These are phyloP conservation scores for Parasarocladium wereldwijsianum DNA, from an alignment of 2,329 filamentous ascomycete genomes.

Conservation along the genomic window DNA sequence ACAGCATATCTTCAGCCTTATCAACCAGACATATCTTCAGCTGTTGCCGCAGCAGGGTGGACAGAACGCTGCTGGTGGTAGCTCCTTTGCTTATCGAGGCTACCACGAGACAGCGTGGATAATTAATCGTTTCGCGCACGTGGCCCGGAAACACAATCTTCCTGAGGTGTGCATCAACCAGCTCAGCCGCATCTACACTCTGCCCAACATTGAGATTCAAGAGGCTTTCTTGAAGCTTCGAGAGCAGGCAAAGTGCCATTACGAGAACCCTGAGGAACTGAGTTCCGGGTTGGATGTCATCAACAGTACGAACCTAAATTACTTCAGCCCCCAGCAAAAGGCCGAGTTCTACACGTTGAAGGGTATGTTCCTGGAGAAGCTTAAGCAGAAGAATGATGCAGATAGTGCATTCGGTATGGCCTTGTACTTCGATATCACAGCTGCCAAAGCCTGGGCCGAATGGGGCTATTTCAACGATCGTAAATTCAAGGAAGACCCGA, in stretches of 20 bases:
- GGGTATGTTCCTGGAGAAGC: constrained; percentile 96
- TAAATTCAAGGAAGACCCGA: constrained; percentile 82
- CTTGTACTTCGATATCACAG: constrained; percentile 85
- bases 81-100: constrained; percentile 79
- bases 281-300: constrained; percentile 93
- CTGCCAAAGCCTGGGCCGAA: constrained; percentile 96
- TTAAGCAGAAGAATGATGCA: constrained; percentile 79
- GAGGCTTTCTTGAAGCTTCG: constrained; percentile 95
- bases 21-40: constrained; percentile 84
- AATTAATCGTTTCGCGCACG: constrained; percentile 96
- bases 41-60: constrained; percentile 62
- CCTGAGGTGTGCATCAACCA: constrained; percentile 96
- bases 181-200: constrained; percentile 91
- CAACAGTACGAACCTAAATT: constrained; percentile 98
- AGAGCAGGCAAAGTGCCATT: constrained; percentile 98
- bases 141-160: constrained; percentile 90
- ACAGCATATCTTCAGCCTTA: constrained; percentile 95
- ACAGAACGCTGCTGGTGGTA: constrained; percentile 74
- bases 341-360: constrained; percentile 98
- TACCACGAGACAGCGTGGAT: constrained; percentile 99
- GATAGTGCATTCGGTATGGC: constrained; percentile 91
- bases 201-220: constrained; percentile 98
- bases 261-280: constrained; percentile 86
- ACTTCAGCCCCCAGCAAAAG: constrained; percentile 92
- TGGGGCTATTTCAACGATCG: constrained; percentile 98